Evolutionary conservation across 176 grass and related monocot species (phyloP).

Genomic region (Cenchrus americanus): DNA sequence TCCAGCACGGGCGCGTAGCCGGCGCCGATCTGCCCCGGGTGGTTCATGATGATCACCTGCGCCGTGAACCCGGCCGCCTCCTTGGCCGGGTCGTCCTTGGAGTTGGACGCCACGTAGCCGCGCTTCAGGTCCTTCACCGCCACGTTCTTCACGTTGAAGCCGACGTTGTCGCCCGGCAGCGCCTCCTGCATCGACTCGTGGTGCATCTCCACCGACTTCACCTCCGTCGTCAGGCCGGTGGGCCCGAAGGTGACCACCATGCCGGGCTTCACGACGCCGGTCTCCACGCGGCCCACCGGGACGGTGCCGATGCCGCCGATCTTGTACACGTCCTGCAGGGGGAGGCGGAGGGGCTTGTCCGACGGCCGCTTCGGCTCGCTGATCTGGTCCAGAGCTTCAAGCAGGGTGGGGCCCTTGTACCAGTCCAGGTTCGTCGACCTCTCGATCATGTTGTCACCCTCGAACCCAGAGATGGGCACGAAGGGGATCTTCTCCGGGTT

Average conservation of each 20-base stretch:
- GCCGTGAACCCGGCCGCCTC: not conserved
- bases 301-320: constrained; percentile 83
- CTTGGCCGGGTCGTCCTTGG: not conserved
- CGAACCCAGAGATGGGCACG: constrained; percentile 45
- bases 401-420: constrained; percentile 89
- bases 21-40: not conserved
- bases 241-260: not conserved
- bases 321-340: constrained; percentile 88
- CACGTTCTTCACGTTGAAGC: constrained; percentile 83
- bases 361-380: constrained; percentile 75
- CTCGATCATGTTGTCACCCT: constrained; percentile 3
- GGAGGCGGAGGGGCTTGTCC: constrained; percentile 86
- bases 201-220: constrained; percentile 7
- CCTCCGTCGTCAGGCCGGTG: not conserved
- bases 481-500: constrained; percentile 84
- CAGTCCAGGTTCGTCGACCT: constrained; percentile 80
- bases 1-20: not conserved
- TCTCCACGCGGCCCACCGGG: constrained; percentile 31
- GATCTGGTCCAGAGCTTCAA: constrained; percentile 72
- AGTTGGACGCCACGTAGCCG: constrained; percentile 60
- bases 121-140: constrained; percentile 82
- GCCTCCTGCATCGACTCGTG: constrained; percentile 57
- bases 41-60: constrained; percentile 13
- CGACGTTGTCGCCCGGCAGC: constrained; percentile 47
- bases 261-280: not conserved